Conservation (phyloP, 192 early-diverging fungal genomes). For the Coemansia sp. region DNA sequence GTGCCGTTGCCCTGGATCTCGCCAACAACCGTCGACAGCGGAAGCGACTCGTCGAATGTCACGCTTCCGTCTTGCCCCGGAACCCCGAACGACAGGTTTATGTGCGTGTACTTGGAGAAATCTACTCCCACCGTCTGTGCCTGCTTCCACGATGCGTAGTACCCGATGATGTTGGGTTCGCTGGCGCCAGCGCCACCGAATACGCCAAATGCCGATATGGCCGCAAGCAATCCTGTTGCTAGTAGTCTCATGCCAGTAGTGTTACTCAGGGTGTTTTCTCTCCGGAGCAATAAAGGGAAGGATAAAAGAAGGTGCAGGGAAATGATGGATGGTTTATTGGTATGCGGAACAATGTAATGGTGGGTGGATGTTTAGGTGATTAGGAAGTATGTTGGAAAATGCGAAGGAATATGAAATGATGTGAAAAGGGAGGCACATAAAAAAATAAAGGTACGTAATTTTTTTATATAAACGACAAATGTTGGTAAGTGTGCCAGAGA, state of each 20-base stretch:
- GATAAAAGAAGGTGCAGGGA: no score
- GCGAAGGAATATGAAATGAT: no score
- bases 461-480: no score
- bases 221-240: background rate
- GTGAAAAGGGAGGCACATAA: no score
- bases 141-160: constrained; percentile 46
- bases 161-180: constrained; percentile 33
- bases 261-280: background rate
- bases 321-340: no score
- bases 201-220: background rate
- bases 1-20: constrained; percentile 56
- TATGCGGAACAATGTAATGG: no score
- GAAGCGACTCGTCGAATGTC: constrained; percentile 31
- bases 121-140: constrained; percentile 27
- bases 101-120: constrained; percentile 63
- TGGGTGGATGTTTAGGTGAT: no score
- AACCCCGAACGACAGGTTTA: constrained; percentile 68
- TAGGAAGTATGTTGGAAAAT: no score
- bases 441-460: no score
- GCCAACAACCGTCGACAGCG: constrained; percentile 46
- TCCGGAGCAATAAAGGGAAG: no score
- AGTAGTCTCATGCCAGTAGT: background rate
- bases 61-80: constrained; percentile 42
- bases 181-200: background rate
- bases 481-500: no score